A percentile compares a stretch with the other conserved stretches of the same genome.
These are phyloP conservation scores for Cystobasidium pallidum DNA, from an alignment of 1,284 basidiomycete genomes.

Conservation along the genomic window DNA sequence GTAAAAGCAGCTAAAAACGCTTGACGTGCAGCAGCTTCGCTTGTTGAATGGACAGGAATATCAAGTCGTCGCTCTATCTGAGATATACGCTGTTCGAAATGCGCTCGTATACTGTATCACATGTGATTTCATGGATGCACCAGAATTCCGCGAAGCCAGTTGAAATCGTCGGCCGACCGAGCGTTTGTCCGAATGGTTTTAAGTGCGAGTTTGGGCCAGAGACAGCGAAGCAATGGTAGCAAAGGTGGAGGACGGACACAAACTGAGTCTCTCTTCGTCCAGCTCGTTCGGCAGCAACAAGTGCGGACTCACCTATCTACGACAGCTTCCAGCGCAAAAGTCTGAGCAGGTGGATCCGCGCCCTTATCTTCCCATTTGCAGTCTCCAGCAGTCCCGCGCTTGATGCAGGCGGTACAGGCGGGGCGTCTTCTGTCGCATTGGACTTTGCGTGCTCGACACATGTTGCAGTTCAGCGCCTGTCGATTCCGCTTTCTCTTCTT, in stretches of 20 bases:
- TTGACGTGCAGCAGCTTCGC: conserved; percentile 11
- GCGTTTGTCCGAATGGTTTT: conserved; percentile 11
- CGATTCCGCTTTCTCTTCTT: conserved; percentile 40
- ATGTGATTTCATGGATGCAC: neutral
- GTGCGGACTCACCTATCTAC: conserved; percentile 31
- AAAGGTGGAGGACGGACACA: no score
- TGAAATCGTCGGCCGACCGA: conserved; percentile 13
- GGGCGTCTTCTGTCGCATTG: conserved; percentile 31
- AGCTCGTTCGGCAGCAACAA: no score
- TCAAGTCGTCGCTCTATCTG: conserved; percentile 20
- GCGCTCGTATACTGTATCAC: conserved; percentile 13
- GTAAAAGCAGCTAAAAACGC: conserved; percentile 18
- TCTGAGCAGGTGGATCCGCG: conserved; percentile 16
- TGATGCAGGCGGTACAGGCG: conserved; percentile 28
- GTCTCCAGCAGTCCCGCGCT: conserved; percentile 19
- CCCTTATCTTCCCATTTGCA: conserved; percentile 39
- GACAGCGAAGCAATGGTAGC: no score
- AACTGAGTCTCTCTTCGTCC: no score
- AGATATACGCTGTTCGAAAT: conserved; percentile 29
- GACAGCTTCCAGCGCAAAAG: conserved; percentile 32
- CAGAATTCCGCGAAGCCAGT: no score
- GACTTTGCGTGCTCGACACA: conserved; percentile 30
- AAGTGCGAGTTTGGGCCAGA: neutral
- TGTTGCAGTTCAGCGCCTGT: conserved; percentile 32
- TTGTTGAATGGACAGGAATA: conserved; percentile 19